Evolutionary conservation across 176 grass and related monocot genomes (phyloP), one percentile per base, ranked within the genome.

Genomic region (Elaeis guineensis): DNA sequence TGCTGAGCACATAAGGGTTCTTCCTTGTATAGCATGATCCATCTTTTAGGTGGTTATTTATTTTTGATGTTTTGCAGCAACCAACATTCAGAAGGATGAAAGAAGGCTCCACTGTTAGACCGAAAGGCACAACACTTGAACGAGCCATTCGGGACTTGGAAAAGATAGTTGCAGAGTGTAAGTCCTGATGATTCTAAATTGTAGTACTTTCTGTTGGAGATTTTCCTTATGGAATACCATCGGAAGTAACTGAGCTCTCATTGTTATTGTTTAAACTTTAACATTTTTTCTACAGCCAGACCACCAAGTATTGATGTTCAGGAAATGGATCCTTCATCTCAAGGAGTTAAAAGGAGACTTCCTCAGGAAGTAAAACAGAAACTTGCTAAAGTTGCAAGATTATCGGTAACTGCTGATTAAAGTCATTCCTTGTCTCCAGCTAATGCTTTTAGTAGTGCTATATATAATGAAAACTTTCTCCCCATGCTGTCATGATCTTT

Each of bases 351-450:
- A 81, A 83, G 94, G 50, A 81, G 94, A 64, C 78, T 99, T 75
- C 94, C 94, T 50, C 85, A 66, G 61, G 85, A 92, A 80, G 85
- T 99, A 30, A 99, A 99, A 54, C 79, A 76, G 77, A 99, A 89
- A 58, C 94, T 99, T 56, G 82, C 88, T 62, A 99, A 93, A 79
- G 94, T 99, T 89, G 94, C 94, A 69, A 88, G 88, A 87, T 52
- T 99, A 72, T 93, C 94, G 80, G 94, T 99, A 44, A 89, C 66
- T 84, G 65, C 58, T 71, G 9, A 49, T 70, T 25, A 50, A 39
- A 21, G 54, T 69, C 52, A 61, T 73, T 63, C 60, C 61, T 51
- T 49, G 61, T 77, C 32, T 28, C 7, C 12, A 19, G 19, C 25
- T 51, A 51, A 21, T 52, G 63, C 3, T 25, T 28, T 17, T 2